A percentile compares a stretch with the other conserved stretches of the same genome.
Conservation (phyloP, 2,329 filamentous ascomycete species). For the Hymenoscyphus scutula region DNA sequence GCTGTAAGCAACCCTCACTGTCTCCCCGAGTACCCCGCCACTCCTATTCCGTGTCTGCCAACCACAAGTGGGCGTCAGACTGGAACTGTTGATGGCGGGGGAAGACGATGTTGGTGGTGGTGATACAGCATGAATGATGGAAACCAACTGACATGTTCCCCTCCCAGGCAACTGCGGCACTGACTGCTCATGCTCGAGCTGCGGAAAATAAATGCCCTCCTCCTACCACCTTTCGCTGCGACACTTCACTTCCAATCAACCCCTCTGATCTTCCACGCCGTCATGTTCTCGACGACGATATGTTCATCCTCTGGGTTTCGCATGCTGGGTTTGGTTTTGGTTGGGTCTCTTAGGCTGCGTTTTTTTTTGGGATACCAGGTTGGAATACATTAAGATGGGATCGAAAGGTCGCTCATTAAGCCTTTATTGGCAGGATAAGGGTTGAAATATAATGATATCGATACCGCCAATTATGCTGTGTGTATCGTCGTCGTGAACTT, state of each 20-base stretch:
- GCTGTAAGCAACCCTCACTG: constrained; percentile 34
- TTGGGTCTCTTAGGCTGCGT: constrained; percentile 6
- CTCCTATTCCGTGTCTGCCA: neutral
- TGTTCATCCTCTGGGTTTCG: constrained; percentile 10
- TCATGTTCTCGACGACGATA: constrained; percentile 7
- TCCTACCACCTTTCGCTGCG: constrained; percentile 11
- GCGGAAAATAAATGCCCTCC: constrained; percentile 37
- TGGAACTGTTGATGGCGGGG: too few species aligned
- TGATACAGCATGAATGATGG: neutral
- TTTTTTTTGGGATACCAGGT: constrained; percentile 9
- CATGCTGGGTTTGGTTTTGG: constrained; percentile 9
- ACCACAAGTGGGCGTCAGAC: neutral
- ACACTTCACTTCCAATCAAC: constrained; percentile 5
- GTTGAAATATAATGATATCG: constrained; percentile 3
- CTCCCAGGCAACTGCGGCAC: constrained; percentile 31
- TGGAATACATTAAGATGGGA: neutral
- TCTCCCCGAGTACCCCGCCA: neutral
- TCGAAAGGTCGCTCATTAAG: constrained; percentile 8
- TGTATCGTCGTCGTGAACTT: neutral
- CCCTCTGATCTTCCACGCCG: constrained; percentile 8
- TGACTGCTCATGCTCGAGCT: constrained; percentile 38
- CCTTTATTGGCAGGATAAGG: neutral
- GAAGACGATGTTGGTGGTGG: too few species aligned
- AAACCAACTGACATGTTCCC: neutral
- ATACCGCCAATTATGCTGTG: neutral